phyloP scores from a whole-genome alignment of 192 early-diverging fungal species.

The Linnemannia hyalina region DNA sequence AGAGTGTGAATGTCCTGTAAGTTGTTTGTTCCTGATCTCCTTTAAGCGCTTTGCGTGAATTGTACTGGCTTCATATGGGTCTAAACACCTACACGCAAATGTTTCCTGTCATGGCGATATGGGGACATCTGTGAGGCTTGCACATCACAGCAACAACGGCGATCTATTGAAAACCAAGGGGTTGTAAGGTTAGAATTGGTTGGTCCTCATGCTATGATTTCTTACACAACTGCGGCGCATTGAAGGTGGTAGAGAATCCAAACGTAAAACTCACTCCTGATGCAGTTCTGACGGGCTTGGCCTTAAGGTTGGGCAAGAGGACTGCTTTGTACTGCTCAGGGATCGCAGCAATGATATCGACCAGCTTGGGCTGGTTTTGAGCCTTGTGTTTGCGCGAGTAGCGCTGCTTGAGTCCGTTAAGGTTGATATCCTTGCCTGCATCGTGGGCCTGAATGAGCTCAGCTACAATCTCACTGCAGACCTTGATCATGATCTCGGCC shows the following conservation, averaged over 20 bases:
- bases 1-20: not conserved
- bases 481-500: conserved; percentile 87
- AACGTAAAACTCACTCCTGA: conserved; percentile 73
- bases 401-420: conserved; percentile 87
- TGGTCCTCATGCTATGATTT: not conserved
- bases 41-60: not conserved
- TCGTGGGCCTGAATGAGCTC: conserved; percentile 84
- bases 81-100: conserved; percentile 88
- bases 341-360: conserved; percentile 98
- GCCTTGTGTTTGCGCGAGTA: conserved; percentile 82
- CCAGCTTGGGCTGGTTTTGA: conserved; percentile 90
- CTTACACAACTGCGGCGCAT: not conserved
- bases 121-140: conserved; percentile 97
- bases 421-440: conserved; percentile 81
- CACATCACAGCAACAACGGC: conserved; percentile 97
- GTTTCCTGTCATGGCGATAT: conserved; percentile 99
- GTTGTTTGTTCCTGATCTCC: not conserved
- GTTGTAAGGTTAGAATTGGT: not conserved
- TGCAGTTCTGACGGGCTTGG: conserved; percentile 97
- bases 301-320: conserved; percentile 90
- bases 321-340: conserved; percentile 90
- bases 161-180: conserved; percentile 67
- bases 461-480: conserved; percentile 90
- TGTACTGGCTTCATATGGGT: not conserved
- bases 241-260: not conserved